These are phyloP conservation scores for Phialophora verrucosa DNA, from an alignment of 2,329 filamentous ascomycete species.

Conservation along the genomic window DNA sequence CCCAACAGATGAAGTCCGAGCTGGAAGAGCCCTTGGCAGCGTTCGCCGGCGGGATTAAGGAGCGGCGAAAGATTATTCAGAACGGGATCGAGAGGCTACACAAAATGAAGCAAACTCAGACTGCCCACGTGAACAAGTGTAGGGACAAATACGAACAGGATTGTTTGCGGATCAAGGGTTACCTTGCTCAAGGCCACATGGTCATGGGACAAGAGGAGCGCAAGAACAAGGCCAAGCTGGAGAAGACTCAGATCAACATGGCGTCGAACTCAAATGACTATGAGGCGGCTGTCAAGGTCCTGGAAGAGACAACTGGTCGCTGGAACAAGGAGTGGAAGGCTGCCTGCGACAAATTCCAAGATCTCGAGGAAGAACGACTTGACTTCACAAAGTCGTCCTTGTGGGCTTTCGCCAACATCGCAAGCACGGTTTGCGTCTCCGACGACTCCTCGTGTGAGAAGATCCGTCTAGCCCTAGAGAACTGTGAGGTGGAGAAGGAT, in stretches of 20 bases:
- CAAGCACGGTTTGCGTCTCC: conserved; percentile 96
- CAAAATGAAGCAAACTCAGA: conserved; percentile 92
- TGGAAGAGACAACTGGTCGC: conserved; percentile 91
- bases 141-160: conserved; percentile 97
- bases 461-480: conserved; percentile 88
- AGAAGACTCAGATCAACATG: conserved; percentile 97
- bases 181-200: conserved; percentile 98
- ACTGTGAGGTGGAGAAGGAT: conserved; percentile 96
- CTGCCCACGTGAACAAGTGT: conserved; percentile 89
- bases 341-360: conserved; percentile 97
- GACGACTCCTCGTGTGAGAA: conserved; percentile 97
- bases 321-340: conserved; percentile 99
- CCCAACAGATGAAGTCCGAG: conserved; percentile 93
- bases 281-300: conserved; percentile 85
- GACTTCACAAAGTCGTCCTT: conserved; percentile 98
- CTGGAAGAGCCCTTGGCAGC: conserved; percentile 90
- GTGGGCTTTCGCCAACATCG: conserved; percentile 97
- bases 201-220: conserved; percentile 99
- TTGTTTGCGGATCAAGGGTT: conserved; percentile 97
- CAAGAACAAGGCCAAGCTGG: conserved; percentile 97
- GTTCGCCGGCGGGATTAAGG: conserved; percentile 94
- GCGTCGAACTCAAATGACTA: conserved; percentile 92
- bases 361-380: conserved; percentile 93
- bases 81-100: conserved; percentile 90
- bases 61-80: conserved; percentile 94